Base-by-base conservation (phyloP, 768 basidiomycete genomes). In the Suillus americanus region DNA sequence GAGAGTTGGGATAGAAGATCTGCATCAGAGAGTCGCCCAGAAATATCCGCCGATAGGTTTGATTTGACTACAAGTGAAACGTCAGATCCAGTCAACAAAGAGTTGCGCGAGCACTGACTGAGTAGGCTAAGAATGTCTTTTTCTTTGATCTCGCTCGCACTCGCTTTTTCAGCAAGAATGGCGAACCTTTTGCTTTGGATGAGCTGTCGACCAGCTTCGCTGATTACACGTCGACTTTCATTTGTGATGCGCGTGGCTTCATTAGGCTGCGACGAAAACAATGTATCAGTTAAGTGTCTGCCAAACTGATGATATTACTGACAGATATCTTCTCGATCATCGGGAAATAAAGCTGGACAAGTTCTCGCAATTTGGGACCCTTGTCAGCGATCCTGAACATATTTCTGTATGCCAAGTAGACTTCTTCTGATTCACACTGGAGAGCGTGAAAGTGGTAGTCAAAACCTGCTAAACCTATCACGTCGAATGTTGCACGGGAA, bases 1-100 rank as follows among this genome's bases (percentile, higher is more conserved):
- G 83, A 82, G 67, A 88, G 83, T 72, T 88, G 86, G 65, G 85
- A 84, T 9, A 87, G 76, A n/a, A 89, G 75, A 57, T 88, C 87
- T 35, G 80, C 71, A 66, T 90, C 89, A n/a, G 85, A 80, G 57
- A 90, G 72, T 18, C 81, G 79, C 65, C 79, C 78, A 7, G 79
- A 75, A 5, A 78, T 67, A 62, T 83, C 80, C 25, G 75, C 75
- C 12, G 82, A 80, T 14, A 86, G 77, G 72, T 89, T 89, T 16
- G 87, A 83, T 73, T 85, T 84, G 67, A 90, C 89, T 90, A 66
- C 48, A 38, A 13, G 54, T 18, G 41, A 30, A n/a, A 35, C 20
- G 20, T 69, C 53, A 69, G 65, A 28, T 28, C 18, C 35, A 33
- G 10, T 8, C 7, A 20, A 35, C 33, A 60, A 51, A 48, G 48